These are phyloP conservation scores for Claviceps sp. DNA, from an alignment of 2,329 filamentous ascomycete species.

Conservation along the genomic window DNA sequence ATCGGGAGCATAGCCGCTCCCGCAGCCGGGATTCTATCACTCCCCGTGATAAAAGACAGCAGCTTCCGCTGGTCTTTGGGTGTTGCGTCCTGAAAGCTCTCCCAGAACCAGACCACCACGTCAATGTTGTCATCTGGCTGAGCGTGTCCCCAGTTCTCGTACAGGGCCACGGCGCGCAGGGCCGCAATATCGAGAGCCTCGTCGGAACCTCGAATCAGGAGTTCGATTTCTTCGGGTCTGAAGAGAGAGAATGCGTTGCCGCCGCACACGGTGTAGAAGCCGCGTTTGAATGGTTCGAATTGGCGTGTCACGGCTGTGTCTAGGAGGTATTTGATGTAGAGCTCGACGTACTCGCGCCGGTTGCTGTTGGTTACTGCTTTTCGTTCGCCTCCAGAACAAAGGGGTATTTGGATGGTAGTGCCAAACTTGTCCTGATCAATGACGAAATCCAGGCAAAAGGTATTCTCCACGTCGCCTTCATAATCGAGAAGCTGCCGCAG, in stretches of 20 bases:
- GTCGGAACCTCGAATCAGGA: slow-evolving; percentile 73
- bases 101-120: slow-evolving; percentile 79
- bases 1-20: slow-evolving; percentile 70
- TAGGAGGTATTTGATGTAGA: slow-evolving; percentile 69
- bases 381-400: slow-evolving; percentile 61
- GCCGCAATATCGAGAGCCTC: slow-evolving; percentile 68
- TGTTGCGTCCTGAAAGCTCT: slow-evolving; percentile 54
- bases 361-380: slow-evolving; percentile 74
- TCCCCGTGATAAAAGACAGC: slow-evolving; percentile 78
- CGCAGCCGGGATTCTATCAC: slow-evolving; percentile 80
- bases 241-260: slow-evolving; percentile 82
- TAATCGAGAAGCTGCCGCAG: slow-evolving; percentile 67
- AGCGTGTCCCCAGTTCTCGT: slow-evolving; percentile 61
- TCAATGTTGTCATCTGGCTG: slow-evolving; percentile 47
- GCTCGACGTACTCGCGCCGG: slow-evolving; percentile 71
- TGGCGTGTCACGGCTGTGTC: slow-evolving; percentile 67
- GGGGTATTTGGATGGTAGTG: slow-evolving; percentile 48
- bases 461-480: slow-evolving; percentile 69
- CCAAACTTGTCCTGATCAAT: slow-evolving; percentile 69
- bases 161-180: slow-evolving; percentile 62
- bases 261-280: slow-evolving; percentile 84
- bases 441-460: slow-evolving; percentile 72
- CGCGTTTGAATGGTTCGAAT: slow-evolving; percentile 87
- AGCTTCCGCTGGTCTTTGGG: slow-evolving; percentile 63
- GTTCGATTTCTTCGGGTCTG: slow-evolving; percentile 80